Percentiles rank a stretch among this genome's conserved stretches.
phyloP scores from a whole-genome alignment of 2,329 filamentous ascomycete species.

The Aspergillus clavatus region DNA sequence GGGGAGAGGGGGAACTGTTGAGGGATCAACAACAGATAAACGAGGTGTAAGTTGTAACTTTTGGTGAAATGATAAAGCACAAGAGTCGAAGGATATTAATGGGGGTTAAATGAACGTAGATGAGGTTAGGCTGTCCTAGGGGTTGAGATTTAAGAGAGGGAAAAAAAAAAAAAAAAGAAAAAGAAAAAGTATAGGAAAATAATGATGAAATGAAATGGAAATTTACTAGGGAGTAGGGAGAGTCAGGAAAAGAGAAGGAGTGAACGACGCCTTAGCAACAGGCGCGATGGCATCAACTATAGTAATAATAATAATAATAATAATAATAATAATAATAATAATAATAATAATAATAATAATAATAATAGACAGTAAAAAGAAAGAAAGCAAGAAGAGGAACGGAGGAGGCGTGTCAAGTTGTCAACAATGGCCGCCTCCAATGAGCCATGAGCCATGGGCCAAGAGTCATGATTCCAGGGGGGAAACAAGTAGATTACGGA shows the following conservation, averaged over 20 bases:
- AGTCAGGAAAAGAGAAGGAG: conserved; percentile 16
- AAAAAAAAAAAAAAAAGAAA: conserved; percentile 19
- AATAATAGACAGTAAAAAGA: not conserved
- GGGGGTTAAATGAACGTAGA: not conserved
- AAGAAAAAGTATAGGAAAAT: conserved; percentile 13
- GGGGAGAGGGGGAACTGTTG: not conserved
- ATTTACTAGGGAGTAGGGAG: conserved; percentile 26
- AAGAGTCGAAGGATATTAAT: not conserved
- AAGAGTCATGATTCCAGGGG: too few relatives aligned
- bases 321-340: too few relatives aligned
- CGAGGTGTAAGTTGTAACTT: not conserved
- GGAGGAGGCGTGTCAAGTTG: conserved; percentile 12
- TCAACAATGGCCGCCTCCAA: too few relatives aligned
- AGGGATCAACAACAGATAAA: conserved; percentile 1
- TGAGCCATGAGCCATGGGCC: too few relatives aligned
- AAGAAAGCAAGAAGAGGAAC: conserved; percentile 11
- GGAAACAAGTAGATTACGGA: too few relatives aligned
- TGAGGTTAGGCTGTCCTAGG: conserved; percentile 3
- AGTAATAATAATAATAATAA: not conserved
- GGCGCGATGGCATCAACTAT: conserved; percentile 12
- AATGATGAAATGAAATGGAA: conserved; percentile 13
- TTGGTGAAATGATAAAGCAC: not conserved
- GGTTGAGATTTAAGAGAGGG: conserved; percentile 10
- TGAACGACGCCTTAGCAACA: conserved; percentile 18
- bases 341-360: too few relatives aligned